Base-by-base conservation (phyloP, 2,329 filamentous ascomycete genomes). In the Hypoxylon rubiginosum region DNA sequence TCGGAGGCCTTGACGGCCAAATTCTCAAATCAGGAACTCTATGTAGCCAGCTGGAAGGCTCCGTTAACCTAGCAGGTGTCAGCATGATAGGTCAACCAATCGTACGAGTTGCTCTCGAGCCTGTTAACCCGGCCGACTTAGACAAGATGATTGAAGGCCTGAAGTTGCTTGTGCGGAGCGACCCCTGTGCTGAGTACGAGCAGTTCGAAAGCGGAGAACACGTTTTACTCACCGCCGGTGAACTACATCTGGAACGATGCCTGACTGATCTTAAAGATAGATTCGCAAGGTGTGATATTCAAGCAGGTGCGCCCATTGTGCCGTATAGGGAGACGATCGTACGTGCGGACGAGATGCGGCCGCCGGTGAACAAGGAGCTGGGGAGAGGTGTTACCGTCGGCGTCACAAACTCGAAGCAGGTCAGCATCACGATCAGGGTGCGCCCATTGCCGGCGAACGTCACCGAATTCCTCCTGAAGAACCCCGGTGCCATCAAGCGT, bases 11-110 rank as follows among this genome's bases (percentile, higher is more conserved):
- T 0, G 94, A 96, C 75, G 95, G 94, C 15, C 91, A 95, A 66
- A 91, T 99, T n/a, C 85, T 99, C 58, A 99, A 99, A 78, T 97
- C 94, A 0, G 96, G 94, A 11, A 99, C 96, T 0, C 84, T 99
- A 3, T 97, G 94, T 82, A 97, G 93, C 69, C 91, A 92, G 69
- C 82, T 97, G 0, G 91, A 93, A 52, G 96, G 96, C 15, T 90
- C 92, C 6, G 90, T 97, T 72, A 99, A 99, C 79, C 83, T 99
- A 56, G 96, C 94, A 0, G 95, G 95, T 68, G 90, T 98, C 15
- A 85, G 82, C 58, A 89, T 94, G 79, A 89, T 88, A 32, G 92
- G 91, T 4, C 91, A 95, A 58, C 96, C 96, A 0, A 99, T 99
- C 68, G 96, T 99, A 5, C 91, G 96, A 54, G 95, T 99, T 19